Percentiles rank a stretch among this genome's conserved stretches.
These are phyloP conservation scores for Dioszegia crocea DNA, from an alignment of 768 basidiomycete genomes.

Conservation along the genomic window DNA sequence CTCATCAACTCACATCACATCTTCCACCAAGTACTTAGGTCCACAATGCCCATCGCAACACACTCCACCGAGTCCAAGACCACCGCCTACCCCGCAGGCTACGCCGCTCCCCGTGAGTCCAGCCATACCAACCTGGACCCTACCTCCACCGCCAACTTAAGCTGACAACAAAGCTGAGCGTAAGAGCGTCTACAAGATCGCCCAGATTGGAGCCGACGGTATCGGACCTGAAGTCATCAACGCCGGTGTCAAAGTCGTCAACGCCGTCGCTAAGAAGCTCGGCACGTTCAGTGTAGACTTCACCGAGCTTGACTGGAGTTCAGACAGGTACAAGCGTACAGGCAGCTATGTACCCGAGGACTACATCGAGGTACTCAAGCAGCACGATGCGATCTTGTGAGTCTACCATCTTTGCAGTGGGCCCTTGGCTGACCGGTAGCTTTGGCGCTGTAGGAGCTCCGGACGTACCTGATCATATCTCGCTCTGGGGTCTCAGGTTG, in stretches of 20 bases:
- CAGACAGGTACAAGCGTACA: slow-evolving; percentile 53
- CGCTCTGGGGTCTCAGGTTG: slow-evolving; percentile 57
- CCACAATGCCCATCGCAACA: too few species aligned
- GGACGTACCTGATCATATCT: slow-evolving; percentile 59
- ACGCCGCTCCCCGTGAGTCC: slow-evolving; percentile 28
- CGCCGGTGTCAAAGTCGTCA: slow-evolving; percentile 55
- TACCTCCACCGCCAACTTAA: background rate
- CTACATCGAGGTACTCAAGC: slow-evolving; percentile 36
- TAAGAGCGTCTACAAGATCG: slow-evolving; percentile 51
- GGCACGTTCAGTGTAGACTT: slow-evolving; percentile 55
- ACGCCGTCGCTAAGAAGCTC: slow-evolving; percentile 52
- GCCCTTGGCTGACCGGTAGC: slow-evolving; percentile 27
- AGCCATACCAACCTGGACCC: background rate
- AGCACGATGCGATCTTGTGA: slow-evolving; percentile 45
- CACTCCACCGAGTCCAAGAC: background rate
- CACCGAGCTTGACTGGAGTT: slow-evolving; percentile 55
- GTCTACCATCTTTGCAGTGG: slow-evolving; percentile 14
- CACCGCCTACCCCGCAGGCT: slow-evolving; percentile 20
- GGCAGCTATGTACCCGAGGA: slow-evolving; percentile 55
- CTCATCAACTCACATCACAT: too few species aligned
- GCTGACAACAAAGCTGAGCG: slow-evolving; percentile 17
- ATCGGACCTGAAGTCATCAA: slow-evolving; percentile 59
- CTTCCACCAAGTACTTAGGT: too few species aligned
- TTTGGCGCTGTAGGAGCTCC: slow-evolving; percentile 58
- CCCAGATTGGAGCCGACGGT: slow-evolving; percentile 58